Base-by-base conservation (phyloP, 2,329 filamentous ascomycete genomes). In the Trichoderma sp. region DNA sequence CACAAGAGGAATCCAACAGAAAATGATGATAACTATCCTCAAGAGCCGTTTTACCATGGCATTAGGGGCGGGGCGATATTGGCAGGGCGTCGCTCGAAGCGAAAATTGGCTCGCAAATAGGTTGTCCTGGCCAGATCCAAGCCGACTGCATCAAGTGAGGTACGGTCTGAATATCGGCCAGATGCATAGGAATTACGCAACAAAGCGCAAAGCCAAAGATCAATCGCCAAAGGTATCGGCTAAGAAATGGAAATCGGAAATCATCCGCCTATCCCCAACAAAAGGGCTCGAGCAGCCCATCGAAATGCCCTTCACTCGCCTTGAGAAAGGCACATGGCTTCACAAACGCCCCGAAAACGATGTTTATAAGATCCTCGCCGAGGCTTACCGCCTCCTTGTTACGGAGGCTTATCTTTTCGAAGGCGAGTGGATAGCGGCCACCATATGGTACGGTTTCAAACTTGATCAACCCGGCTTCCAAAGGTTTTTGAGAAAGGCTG, bases 381-480 rank as follows among this genome's bases (percentile, higher is more conserved):
- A 88, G 72, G 73, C 80, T 2, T 87, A 86, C 74, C 84, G 84
- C 34, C 74, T 87, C n/a, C 82, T 81, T n/a, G 71, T 81, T n/a
- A 78, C 82, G 3, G 84, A 86, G 71, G 71, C 76, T 9, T 76
- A 78, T 73, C 76, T 71, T 0, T 69, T 80, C 2, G 75, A 78
- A 1, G 78, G 32, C 11, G 32, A 32, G 30, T 32, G 30, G 30
- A 32, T 32, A 3, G 30, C 30, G 30, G 2, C 30, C 9, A 32
- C 9, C 9, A 11, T 11, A 11, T 32, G 30, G 30, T 30, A 30
- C 28, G 32, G 11, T 34, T 34, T 3, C 32, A 12, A 12, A 2
- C 9, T 12, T 12, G 32, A 12, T 12, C 32, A 12, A 34, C 32
- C 11, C 32, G 32, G 32, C 32, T 34, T 34, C 1, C 32, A 2